These are phyloP conservation scores for Vaccinium corymbosum DNA, from an alignment of 148 eudicot genomes.

Conservation along the genomic window DNA sequence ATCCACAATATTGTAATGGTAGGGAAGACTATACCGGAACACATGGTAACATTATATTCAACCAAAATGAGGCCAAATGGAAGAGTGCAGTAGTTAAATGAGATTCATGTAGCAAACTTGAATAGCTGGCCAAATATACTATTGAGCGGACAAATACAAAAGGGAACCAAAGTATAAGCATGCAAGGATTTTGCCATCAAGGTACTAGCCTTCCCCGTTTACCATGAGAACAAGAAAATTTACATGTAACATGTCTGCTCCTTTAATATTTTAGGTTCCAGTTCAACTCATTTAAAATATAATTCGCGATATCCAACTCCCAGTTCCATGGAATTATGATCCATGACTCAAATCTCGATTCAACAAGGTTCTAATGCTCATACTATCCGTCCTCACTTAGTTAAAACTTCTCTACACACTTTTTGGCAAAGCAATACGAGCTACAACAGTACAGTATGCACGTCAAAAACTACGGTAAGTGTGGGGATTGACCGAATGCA, in stretches of 20 bases:
- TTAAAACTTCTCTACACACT: background rate
- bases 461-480: no score
- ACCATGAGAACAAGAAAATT: background rate
- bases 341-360: background rate
- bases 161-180: background rate
- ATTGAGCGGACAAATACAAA: background rate
- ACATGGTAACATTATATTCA: background rate
- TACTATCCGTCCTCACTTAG: background rate
- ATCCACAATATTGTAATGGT: background rate
- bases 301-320: background rate
- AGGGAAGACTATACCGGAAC: background rate
- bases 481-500: no score
- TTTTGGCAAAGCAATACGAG: background rate
- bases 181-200: background rate
- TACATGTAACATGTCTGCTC: background rate
- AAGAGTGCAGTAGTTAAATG: background rate
- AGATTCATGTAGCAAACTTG: background rate
- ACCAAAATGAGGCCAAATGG: background rate
- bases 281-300: background rate
- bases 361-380: background rate
- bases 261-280: background rate
- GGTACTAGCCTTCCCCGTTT: background rate
- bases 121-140: background rate
- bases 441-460: background rate
- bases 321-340: background rate